phyloP scores from a whole-genome alignment of 805 yeast species.

The Sungouiozyma intestinalis region DNA sequence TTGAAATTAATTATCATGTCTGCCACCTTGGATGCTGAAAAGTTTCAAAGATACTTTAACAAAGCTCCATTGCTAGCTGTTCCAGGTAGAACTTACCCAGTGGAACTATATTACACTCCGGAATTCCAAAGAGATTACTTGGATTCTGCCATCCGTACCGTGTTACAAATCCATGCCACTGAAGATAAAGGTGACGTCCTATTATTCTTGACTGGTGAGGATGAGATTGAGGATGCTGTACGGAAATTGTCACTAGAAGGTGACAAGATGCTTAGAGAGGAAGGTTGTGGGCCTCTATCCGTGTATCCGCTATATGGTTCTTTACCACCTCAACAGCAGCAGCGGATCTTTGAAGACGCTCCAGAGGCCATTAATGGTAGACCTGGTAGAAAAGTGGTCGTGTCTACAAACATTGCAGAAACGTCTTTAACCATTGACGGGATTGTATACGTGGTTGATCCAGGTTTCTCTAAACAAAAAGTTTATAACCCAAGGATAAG shows the following conservation, averaged over 20 bases:
- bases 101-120: constrained; percentile 92
- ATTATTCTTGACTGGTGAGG: constrained; percentile 89
- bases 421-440: constrained; percentile 97
- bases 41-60: constrained; percentile 81
- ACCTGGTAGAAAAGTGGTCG: constrained; percentile 91
- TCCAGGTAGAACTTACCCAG: constrained; percentile 97
- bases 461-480: constrained; percentile 94
- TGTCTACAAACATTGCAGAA: constrained; percentile 94
- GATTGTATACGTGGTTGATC: constrained; percentile 92
- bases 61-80: constrained; percentile 92
- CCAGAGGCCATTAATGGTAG: constrained; percentile 64
- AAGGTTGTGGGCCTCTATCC: constrained; percentile 76
- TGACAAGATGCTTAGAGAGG: constrained; percentile 81
- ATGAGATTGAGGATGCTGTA: constrained; percentile 95
- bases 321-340: constrained; percentile 91
- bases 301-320: constrained; percentile 96
- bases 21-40: constrained; percentile 94
- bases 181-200: constrained; percentile 89
- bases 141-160: constrained; percentile 92
- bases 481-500: constrained; percentile 94
- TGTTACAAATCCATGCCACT: constrained; percentile 91
- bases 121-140: constrained; percentile 91
- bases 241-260: constrained; percentile 79
- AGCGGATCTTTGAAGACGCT: constrained; percentile 85
- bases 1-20: constrained; percentile 92